phyloP scores from a whole-genome alignment of 305 asterid genomes.

The Solanum hybrid region DNA sequence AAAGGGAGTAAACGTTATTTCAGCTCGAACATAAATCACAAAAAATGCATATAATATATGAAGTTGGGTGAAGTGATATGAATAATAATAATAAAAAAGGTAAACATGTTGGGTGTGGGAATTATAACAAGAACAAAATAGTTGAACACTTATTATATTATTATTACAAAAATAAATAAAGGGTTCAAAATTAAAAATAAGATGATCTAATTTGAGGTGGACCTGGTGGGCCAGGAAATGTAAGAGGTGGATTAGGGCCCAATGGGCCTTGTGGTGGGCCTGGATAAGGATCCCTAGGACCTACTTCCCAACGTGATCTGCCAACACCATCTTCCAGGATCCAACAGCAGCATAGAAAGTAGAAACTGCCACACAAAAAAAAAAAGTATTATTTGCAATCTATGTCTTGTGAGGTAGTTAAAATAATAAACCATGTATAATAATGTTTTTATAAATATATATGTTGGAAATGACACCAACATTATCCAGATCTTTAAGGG shows the following conservation, averaged over 20 bases:
- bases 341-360: slow-evolving; percentile 46
- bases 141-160: background rate
- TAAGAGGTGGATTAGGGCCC: slow-evolving; percentile 3
- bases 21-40: too few relatives aligned
- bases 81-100: too few relatives aligned
- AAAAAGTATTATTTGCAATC: background rate
- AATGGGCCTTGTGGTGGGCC: slow-evolving; percentile 9
- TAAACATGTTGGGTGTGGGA: background rate
- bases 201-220: too few relatives aligned
- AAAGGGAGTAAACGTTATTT: too few relatives aligned
- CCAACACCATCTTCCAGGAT: slow-evolving; percentile 26
- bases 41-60: too few relatives aligned
- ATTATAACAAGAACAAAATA: background rate
- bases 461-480: background rate
- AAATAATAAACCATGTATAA: background rate
- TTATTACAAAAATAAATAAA: background rate
- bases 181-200: too few relatives aligned
- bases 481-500: background rate
- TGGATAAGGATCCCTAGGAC: background rate
- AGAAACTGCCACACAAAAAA: slow-evolving; percentile 20
- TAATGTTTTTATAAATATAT: background rate
- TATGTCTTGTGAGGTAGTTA: background rate
- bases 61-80: too few relatives aligned
- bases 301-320: background rate
- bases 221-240: slow-evolving; percentile 16